Evolutionary conservation across 371 early-diverging fungal genomes (phyloP).

Genomic region (Parasitella parasitica): DNA sequence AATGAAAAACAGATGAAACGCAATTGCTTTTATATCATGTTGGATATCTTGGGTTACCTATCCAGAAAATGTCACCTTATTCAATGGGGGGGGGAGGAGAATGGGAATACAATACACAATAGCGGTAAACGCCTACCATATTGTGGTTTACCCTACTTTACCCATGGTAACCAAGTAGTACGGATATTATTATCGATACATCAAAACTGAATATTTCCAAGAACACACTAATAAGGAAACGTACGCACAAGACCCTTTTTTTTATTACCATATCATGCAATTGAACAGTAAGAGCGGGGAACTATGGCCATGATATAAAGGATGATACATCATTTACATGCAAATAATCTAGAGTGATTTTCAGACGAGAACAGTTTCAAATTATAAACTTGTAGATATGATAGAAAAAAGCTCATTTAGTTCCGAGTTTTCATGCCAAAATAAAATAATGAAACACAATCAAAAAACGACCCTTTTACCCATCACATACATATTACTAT

Average conservation of each 20-base stretch:
- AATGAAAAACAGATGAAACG: background rate
- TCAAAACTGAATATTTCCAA: background rate
- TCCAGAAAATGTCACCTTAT: background rate
- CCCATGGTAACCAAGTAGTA: constrained; percentile 1
- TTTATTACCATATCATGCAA: constrained; percentile 1
- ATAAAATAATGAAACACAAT: background rate
- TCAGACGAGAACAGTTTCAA: background rate
- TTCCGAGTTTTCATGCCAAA: background rate
- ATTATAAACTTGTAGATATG: background rate
- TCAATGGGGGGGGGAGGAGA: background rate
- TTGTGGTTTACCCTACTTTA: background rate
- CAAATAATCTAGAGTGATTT: constrained; percentile 8
- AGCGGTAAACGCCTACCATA: background rate
- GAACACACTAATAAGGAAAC: background rate
- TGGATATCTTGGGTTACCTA: background rate
- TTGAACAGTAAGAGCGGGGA: background rate
- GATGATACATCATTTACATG: background rate
- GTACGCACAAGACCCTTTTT: constrained; percentile 13
- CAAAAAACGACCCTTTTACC: background rate
- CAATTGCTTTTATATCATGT: background rate
- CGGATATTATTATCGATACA: constrained; percentile 1
- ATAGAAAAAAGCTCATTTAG: background rate
- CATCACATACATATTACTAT: background rate
- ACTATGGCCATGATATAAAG: background rate
- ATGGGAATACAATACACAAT: constrained; percentile 12